Base-by-base conservation (phyloP, 805 yeast species). In the Wickerhamiella domercqiae region DNA sequence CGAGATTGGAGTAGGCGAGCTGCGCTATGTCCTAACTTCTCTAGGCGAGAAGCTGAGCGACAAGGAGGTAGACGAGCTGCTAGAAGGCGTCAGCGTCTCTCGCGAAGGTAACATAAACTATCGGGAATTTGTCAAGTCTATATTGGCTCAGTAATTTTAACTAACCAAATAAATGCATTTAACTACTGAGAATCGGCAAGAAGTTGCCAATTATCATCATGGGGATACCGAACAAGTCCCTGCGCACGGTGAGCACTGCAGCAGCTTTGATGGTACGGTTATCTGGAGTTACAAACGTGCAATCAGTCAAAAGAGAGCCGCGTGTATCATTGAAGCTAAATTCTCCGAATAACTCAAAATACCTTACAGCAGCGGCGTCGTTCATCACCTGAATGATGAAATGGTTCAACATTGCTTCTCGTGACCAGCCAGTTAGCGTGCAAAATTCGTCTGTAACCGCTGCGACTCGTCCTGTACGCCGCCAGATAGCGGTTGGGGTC, bases 161-260 rank as follows among this genome's bases (percentile, higher is more conserved):
- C 16, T 13, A 34, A 20, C 15, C 20, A 29, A 7, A 18, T 7
- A 15, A 16, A 5, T 14, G 13, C 11, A 9, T 9, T 24, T 24
- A 24, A 13, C 26, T 24, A 24, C 26, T 24, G 13, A 59, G 40
- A 17, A 82, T 76, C 0, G 96, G 97, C 48, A 87, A 63, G 54
- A 87, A 87, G 53, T 83, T 90, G 14, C 95, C 97, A 24, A 87
- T 71, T 17, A 90, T 78, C 93, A 87, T 86, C 83, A 90, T 78
- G 13, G 98, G 98, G 37, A 87, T 77, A 6, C 95, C 96, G 60
- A 90, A 87, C 14, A 87, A 93, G 54, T 87, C 97, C 54, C 96
- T 66, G 53, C 86, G 84, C 46, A 90, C 62, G 1, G 97, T 90
- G 93, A 95, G 82, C 50, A 80, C 76, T 49, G 93, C 77, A 21